Conservation (phyloP, 306 rosid genomes). For the Vachellia pachyceras region DNA sequence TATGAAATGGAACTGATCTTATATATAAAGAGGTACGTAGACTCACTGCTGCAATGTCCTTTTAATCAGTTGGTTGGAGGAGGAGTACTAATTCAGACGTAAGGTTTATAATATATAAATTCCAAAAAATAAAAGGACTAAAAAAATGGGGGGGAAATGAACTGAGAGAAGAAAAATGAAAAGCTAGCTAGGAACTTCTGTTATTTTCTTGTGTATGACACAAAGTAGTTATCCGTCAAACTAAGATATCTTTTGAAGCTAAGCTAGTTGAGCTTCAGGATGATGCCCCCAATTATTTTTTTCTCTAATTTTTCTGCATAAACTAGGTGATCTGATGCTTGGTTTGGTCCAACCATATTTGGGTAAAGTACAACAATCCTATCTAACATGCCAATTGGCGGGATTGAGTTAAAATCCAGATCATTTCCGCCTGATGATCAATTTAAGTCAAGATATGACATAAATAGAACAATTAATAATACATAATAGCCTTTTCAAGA, state of each 20-base stretch:
- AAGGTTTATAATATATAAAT: conserved; percentile 30
- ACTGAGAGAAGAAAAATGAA: not conserved
- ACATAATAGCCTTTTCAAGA: conserved; percentile 17
- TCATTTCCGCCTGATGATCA: not conserved
- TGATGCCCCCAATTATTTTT: conserved; percentile 13
- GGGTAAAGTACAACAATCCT: conserved; percentile 52
- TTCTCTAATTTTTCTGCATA: conserved; percentile 21
- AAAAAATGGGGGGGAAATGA: not conserved
- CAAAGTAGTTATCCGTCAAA: conserved; percentile 54
- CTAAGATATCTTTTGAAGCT: conserved; percentile 44
- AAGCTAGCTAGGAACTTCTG: conserved; percentile 9
- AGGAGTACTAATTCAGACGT: conserved; percentile 36
- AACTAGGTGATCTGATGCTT: conserved; percentile 39
- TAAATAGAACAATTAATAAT: not conserved
- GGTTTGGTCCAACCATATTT: conserved; percentile 62
- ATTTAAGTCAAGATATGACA: conserved; percentile 9
- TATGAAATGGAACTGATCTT: conserved; percentile 20
- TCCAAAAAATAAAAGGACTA: not conserved
- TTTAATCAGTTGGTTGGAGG: conserved; percentile 47
- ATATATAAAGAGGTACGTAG: conserved; percentile 32
- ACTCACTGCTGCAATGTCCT: conserved; percentile 55
- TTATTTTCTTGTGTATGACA: conserved; percentile 42
- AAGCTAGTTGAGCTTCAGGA: conserved; percentile 43
- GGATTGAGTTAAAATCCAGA: not conserved
- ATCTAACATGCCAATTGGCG: conserved; percentile 14